Evolutionary conservation across 352 stramenopile species (phyloP), one percentile per base, ranked within the genome.

Genomic region (Phytopythium kandeliae): DNA sequence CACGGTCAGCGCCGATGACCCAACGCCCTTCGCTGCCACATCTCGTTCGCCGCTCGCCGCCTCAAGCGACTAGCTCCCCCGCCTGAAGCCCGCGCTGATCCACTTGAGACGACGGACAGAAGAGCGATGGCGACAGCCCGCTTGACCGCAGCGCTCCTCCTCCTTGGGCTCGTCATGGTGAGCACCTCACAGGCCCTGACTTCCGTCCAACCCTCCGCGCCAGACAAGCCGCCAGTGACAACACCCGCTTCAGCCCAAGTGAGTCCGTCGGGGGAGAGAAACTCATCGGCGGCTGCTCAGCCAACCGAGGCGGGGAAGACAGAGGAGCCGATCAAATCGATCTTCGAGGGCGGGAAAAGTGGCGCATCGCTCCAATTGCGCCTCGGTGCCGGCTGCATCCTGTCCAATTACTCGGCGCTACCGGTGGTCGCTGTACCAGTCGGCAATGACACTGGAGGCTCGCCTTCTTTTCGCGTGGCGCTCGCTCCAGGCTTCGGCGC

Each of bases 341-440:
- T 48, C 15, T 33, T 48, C 11, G 16, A 33, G 9, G 28, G 25
- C 25, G 42, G 25, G 6, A 24, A 35, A 17, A 24, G 25, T 12
- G 28, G 25, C 24, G 36, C 16, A 4, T 35, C 16, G 36, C 46
- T 78, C 25, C 26, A 52, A 1, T 51, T 79, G 30, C 60, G 55
- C 12, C 35, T 86, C 17, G 74, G 75, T 24, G 65, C 54, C 13
- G 75, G 78, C 2, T 86, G 74, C 50, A 63, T 62, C 28, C 71
- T 78, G 36, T 86, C 73, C 11, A 71, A 85, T 49, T 89, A 85
- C 49, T 51, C 66, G 8, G 26, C 48, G 24, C 51, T 89, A 22
- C 55, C 48, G 4, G 60, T 52, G 4, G 40, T 45, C 13, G 40
- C 45, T 8, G 25, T 46, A 33, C 15, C n/a, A 17, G 15, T 34